These are phyloP conservation scores for Salmacisia buchloeana DNA, from an alignment of 1,284 basidiomycete genomes.

Conservation along the genomic window DNA sequence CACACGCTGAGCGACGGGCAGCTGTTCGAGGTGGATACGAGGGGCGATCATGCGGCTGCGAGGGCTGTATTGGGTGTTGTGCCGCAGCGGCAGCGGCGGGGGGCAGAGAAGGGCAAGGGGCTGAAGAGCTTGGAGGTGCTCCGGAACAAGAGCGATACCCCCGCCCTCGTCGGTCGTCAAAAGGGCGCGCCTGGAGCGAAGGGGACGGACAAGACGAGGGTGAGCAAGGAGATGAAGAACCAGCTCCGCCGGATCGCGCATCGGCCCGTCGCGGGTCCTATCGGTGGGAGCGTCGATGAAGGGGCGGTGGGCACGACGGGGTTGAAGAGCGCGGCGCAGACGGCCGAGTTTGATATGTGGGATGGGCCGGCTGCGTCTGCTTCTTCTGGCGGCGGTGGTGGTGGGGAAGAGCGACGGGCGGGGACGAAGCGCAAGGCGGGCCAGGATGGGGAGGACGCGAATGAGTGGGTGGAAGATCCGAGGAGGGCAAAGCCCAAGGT, in stretches of 20 bases:
- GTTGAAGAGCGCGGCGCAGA: background rate
- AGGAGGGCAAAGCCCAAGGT: conserved; percentile 6
- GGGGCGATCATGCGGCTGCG: conserved; percentile 9
- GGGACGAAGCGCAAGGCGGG: background rate
- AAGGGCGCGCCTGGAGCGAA: background rate
- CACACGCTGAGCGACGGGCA: background rate
- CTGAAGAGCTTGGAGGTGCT: conserved; percentile 15
- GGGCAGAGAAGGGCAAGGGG: background rate
- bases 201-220: conserved; percentile 4
- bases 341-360: conserved; percentile 5
- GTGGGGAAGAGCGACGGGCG: too few relatives aligned
- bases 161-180: conserved; percentile 8
- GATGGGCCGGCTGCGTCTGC: too few relatives aligned
- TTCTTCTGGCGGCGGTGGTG: too few relatives aligned
- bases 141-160: conserved; percentile 7
- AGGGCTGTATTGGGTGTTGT: background rate
- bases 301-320: background rate
- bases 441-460: background rate
- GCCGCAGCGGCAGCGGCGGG: background rate
- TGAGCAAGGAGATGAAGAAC: conserved; percentile 15
- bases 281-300: conserved; percentile 13
- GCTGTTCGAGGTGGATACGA: conserved; percentile 15
- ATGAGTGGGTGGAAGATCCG: conserved; percentile 11
- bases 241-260: conserved; percentile 11
- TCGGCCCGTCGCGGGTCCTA: conserved; percentile 10